A percentile compares a stretch with the other conserved stretches of the same genome.
phyloP scores from a whole-genome alignment of 768 basidiomycete genomes.

The Mycena leptocephala region DNA sequence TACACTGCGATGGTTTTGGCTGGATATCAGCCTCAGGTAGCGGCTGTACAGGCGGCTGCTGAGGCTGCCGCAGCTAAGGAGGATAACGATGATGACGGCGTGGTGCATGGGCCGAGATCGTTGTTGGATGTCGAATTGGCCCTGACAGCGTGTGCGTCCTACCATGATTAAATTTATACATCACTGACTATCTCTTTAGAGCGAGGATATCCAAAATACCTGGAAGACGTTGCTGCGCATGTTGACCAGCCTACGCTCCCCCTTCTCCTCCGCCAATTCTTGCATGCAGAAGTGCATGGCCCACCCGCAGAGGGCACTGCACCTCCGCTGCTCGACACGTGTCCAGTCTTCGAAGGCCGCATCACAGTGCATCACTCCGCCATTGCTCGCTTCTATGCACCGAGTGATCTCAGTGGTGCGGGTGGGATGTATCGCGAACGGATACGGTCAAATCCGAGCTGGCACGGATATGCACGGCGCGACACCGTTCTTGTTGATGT shows the following conservation, averaged over 20 bases:
- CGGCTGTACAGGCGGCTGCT: background rate
- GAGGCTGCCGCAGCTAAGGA: background rate
- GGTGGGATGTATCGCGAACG: constrained; percentile 46
- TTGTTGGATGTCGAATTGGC: background rate
- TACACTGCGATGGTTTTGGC: background rate
- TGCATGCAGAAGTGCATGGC: background rate
- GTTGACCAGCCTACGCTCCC: background rate
- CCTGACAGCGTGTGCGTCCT: background rate
- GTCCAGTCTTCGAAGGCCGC: background rate
- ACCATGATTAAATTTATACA: background rate
- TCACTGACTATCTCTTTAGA: background rate
- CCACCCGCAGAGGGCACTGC: background rate
- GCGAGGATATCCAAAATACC: background rate
- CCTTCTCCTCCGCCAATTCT: background rate
- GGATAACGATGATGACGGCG: constrained; percentile 2
- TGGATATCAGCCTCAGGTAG: background rate
- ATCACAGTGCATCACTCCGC: constrained; percentile 44
- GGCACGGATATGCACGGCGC: constrained; percentile 30
- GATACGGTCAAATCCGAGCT: constrained; percentile 44
- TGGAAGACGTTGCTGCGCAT: background rate
- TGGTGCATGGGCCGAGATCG: background rate
- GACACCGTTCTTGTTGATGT: constrained; percentile 50
- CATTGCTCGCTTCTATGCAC: constrained; percentile 43
- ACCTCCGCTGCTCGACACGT: background rate
- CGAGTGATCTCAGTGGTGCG: constrained; percentile 48